Conservation (phyloP, 129 eudicot species). For the Flaveria linearis region DNA sequence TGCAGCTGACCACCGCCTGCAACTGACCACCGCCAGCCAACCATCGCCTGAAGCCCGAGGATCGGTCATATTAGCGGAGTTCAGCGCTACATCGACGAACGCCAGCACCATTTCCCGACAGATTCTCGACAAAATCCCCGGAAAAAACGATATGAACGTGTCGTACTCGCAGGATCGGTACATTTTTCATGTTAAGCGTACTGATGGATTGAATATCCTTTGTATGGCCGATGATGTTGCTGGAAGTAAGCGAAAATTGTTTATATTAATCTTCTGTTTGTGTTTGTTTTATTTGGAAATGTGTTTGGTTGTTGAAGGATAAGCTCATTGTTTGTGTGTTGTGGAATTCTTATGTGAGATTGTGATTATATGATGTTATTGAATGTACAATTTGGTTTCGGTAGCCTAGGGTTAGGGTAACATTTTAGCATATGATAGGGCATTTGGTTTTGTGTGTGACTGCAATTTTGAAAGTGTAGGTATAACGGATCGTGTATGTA, state of each 20-base stretch:
- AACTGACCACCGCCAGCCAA: no score
- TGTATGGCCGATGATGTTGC: constrained; percentile 95
- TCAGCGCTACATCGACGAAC: constrained; percentile 71
- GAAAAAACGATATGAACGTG: constrained; percentile 67
- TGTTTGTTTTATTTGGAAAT: background rate
- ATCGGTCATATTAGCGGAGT: constrained; percentile 84
- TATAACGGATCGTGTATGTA: background rate
- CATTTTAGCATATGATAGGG: background rate
- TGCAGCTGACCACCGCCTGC: no score
- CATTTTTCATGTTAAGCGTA: constrained; percentile 85
- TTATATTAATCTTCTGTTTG: background rate
- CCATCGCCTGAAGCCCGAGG: constrained; percentile 52
- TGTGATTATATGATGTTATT: constrained; percentile 15
- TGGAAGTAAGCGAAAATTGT: constrained; percentile 57
- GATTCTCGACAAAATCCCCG: constrained; percentile 72
- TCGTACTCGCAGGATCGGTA: constrained; percentile 96
- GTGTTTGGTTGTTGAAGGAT: background rate
- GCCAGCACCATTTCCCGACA: constrained; percentile 80
- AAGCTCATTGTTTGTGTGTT: constrained; percentile 5
- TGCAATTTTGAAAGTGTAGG: background rate
- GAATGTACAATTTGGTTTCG: constrained; percentile 12
- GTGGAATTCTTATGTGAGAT: background rate
- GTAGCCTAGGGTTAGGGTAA: constrained; percentile 14
- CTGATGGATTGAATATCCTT: constrained; percentile 91
- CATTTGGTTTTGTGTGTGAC: constrained; percentile 4